These are phyloP conservation scores for Eucalyptus curtisii DNA, from an alignment of 345 rosid species.

Conservation along the genomic window DNA sequence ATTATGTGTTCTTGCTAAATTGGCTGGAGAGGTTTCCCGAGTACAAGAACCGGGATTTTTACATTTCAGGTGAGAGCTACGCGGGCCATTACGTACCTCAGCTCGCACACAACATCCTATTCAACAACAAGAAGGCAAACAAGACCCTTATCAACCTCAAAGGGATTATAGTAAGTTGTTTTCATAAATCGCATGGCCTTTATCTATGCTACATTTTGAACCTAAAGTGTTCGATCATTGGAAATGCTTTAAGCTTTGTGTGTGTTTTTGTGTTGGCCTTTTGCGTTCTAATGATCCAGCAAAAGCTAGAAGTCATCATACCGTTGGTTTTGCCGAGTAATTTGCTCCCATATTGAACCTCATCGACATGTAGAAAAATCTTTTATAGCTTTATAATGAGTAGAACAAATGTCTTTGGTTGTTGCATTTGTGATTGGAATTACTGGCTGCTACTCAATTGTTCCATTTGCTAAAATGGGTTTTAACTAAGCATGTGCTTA, in stretches of 20 bases:
- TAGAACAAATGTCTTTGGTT: not conserved
- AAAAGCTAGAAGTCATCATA: too few species aligned
- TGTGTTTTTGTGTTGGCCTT: not conserved
- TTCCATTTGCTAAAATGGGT: not conserved
- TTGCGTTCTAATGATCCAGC: not conserved
- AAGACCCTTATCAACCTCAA: slow-evolving; percentile 19
- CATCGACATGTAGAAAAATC: too few species aligned
- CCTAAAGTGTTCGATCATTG: too few species aligned
- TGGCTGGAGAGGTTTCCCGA: too few species aligned
- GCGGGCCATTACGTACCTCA: slow-evolving; percentile 79
- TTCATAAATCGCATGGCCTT: not conserved
- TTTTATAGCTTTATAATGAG: not conserved
- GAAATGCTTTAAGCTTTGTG: not conserved
- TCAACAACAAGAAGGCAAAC: slow-evolving; percentile 24
- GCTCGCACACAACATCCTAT: slow-evolving; percentile 52
- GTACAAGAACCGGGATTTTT: too few species aligned
- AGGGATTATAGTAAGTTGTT: not conserved
- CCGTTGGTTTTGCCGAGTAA: too few species aligned
- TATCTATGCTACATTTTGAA: too few species aligned
- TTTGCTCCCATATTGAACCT: too few species aligned
- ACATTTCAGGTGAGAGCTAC: not conserved
- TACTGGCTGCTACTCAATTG: not conserved
- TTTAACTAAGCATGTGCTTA: not conserved
- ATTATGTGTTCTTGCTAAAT: too few species aligned
- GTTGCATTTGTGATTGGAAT: not conserved